Conservation (phyloP, 2,329 filamentous ascomycete genomes). For the Claviceps sp. region DNA sequence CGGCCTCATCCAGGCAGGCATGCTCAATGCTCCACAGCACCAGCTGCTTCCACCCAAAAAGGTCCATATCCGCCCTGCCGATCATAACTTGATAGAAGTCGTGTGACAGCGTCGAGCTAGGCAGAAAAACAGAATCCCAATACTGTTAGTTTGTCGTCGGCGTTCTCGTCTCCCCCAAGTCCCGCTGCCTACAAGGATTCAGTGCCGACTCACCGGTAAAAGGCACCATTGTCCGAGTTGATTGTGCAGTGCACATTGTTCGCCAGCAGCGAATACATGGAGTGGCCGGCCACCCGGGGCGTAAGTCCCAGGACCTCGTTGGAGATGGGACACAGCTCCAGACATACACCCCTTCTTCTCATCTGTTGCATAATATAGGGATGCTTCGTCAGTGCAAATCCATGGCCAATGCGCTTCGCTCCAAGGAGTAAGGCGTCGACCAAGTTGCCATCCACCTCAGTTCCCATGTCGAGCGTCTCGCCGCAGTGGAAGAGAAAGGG, state of each 20-base stretch:
- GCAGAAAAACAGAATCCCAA: not conserved
- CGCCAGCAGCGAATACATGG: conserved; percentile 55
- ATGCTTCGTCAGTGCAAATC: conserved; percentile 55
- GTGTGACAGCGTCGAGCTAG: conserved; percentile 55
- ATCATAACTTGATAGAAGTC: conserved; percentile 69
- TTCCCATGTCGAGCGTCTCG: conserved; percentile 56
- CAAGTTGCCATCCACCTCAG: conserved; percentile 52
- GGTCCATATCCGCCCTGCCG: conserved; percentile 50
- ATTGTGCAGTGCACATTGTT: conserved; percentile 61
- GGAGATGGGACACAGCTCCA: conserved; percentile 67
- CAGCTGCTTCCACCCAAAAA: conserved; percentile 60
- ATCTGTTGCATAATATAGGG: conserved; percentile 52
- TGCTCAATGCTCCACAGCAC: conserved; percentile 50
- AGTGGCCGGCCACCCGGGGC: conserved; percentile 48
- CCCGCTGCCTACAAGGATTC: no score
- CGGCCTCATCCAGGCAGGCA: conserved; percentile 34
- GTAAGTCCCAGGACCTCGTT: conserved; percentile 64
- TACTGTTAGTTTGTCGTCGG: not conserved
- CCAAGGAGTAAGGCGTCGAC: conserved; percentile 53
- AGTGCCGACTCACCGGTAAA: conserved; percentile 43
- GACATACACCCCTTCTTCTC: conserved; percentile 48
- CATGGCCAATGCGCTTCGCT: conserved; percentile 60
- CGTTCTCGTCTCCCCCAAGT: no score
- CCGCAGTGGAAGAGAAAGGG: conserved; percentile 68
- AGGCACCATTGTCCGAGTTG: conserved; percentile 61